Conservation (phyloP, 352 stramenopile species). For the Phytophthora ohioensis region DNA sequence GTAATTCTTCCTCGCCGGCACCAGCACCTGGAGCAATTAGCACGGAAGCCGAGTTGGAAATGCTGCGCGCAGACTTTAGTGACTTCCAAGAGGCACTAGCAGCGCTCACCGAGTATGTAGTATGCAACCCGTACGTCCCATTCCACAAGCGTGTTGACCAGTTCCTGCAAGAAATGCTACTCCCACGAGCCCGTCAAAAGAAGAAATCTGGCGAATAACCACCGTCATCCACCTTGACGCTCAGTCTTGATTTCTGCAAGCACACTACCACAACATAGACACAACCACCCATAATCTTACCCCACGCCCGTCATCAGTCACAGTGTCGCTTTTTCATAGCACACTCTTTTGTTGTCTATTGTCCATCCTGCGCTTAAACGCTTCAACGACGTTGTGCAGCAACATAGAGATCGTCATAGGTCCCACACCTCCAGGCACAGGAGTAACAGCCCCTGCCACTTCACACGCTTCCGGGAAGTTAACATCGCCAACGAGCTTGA, state of each 20-base stretch:
- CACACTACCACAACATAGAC: slow-evolving; percentile 7
- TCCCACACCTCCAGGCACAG: slow-evolving; percentile 97
- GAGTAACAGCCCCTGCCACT: slow-evolving; percentile 94
- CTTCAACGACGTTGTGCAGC: slow-evolving; percentile 89
- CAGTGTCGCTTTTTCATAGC: slow-evolving; percentile 21
- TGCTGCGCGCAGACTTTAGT: slow-evolving; percentile 60
- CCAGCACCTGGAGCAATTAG: slow-evolving; percentile 8
- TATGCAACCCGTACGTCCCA: slow-evolving; percentile 83
- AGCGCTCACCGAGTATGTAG: slow-evolving; percentile 79
- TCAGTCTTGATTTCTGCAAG: slow-evolving; percentile 3
- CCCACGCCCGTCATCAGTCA: not conserved
- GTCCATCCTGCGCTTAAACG: slow-evolving; percentile 74
- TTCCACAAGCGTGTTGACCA: slow-evolving; percentile 82
- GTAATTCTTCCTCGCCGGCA: slow-evolving; percentile 13
- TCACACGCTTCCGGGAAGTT: slow-evolving; percentile 86
- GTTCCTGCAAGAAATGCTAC: slow-evolving; percentile 80
- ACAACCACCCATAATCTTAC: slow-evolving; percentile 1
- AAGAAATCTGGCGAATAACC: slow-evolving; percentile 49
- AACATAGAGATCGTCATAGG: slow-evolving; percentile 99
- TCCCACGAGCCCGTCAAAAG: slow-evolving; percentile 79
- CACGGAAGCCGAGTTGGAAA: slow-evolving; percentile 49
- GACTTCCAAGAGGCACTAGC: slow-evolving; percentile 80
- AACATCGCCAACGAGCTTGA: slow-evolving; percentile 98
- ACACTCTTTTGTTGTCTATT: slow-evolving; percentile 32
- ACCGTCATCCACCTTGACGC: not conserved